Conservation (phyloP, 2,329 filamentous ascomycete genomes). For the Claviceps pazoutovae region DNA sequence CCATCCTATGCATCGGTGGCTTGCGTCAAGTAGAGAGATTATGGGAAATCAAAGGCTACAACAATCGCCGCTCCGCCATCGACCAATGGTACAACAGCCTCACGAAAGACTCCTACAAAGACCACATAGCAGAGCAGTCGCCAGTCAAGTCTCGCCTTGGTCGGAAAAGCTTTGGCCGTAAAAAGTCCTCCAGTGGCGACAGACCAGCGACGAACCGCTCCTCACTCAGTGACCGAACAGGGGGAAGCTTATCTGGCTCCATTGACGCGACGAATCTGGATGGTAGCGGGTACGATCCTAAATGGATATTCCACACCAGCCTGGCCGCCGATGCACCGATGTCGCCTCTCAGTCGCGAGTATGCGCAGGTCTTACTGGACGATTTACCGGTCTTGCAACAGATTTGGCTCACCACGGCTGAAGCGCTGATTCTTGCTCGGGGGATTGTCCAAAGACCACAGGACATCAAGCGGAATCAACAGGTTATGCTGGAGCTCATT, state of each 20-base stretch:
- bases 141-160: constrained; percentile 36
- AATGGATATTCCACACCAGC: constrained; percentile 43
- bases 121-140: constrained; percentile 21
- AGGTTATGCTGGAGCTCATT: constrained; percentile 51
- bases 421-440: constrained; percentile 45
- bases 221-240: constrained; percentile 13
- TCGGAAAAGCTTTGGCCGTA: constrained; percentile 40
- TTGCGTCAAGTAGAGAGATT: constrained; percentile 48
- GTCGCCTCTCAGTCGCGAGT: constrained; percentile 36
- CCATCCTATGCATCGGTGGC: constrained; percentile 46
- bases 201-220: constrained; percentile 9
- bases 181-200: constrained; percentile 33
- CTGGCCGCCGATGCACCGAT: constrained; percentile 49
- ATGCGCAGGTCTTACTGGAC: constrained; percentile 34
- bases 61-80: constrained; percentile 41
- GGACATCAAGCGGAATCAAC: constrained; percentile 49
- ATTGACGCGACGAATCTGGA: constrained; percentile 17
- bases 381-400: constrained; percentile 45
- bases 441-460: constrained; percentile 42
- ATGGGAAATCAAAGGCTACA: constrained; percentile 55
- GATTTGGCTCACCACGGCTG: constrained; percentile 49
- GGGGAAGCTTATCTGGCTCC: constrained; percentile 17
- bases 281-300: constrained; percentile 16
- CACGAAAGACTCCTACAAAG: constrained; percentile 30
- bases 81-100: constrained; percentile 45